phyloP scores from a whole-genome alignment of 2,329 filamentous ascomycete species.

The Cordyceps tenuipes region DNA sequence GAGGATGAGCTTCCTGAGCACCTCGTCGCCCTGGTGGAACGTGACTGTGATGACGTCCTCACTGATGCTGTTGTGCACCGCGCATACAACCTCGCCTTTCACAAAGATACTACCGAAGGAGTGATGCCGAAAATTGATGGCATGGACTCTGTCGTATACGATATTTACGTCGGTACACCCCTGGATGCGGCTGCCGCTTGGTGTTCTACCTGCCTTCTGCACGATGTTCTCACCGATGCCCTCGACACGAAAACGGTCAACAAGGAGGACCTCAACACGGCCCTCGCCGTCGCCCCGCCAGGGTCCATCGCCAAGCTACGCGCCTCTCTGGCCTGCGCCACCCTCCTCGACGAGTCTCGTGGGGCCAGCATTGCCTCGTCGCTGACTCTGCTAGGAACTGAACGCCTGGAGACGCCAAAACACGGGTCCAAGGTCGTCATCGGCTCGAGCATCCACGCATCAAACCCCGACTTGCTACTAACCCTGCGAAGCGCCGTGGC shows the following conservation, averaged over 20 bases:
- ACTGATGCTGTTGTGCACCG: constrained; percentile 70
- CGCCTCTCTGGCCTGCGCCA: constrained; percentile 50
- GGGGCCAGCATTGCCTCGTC: constrained; percentile 49
- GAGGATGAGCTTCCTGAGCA: constrained; percentile 63
- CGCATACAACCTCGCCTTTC: constrained; percentile 85
- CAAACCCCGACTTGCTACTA: constrained; percentile 45
- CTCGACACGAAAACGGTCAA: constrained; percentile 33
- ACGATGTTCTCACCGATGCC: constrained; percentile 57
- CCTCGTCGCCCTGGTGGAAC: constrained; percentile 64
- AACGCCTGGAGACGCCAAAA: constrained; percentile 20
- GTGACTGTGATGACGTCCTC: constrained; percentile 76
- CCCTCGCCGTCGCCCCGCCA: constrained; percentile 65
- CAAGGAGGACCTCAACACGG: constrained; percentile 51
- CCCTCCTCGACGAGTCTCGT: constrained; percentile 46
- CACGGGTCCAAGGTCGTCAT: constrained; percentile 33
- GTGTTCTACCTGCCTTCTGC: constrained; percentile 71
- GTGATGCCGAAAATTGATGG: constrained; percentile 56
- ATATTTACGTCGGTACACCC: constrained; percentile 74
- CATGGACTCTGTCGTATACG: constrained; percentile 77
- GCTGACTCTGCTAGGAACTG: constrained; percentile 38
- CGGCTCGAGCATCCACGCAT: constrained; percentile 32
- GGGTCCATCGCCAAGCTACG: constrained; percentile 63
- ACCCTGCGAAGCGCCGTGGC: constrained; percentile 53
- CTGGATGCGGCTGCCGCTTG: constrained; percentile 87
- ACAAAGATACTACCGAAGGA: constrained; percentile 63